phyloP scores from a whole-genome alignment of 495 filamentous ascomycete species.

The Cenococcum geophilum region DNA sequence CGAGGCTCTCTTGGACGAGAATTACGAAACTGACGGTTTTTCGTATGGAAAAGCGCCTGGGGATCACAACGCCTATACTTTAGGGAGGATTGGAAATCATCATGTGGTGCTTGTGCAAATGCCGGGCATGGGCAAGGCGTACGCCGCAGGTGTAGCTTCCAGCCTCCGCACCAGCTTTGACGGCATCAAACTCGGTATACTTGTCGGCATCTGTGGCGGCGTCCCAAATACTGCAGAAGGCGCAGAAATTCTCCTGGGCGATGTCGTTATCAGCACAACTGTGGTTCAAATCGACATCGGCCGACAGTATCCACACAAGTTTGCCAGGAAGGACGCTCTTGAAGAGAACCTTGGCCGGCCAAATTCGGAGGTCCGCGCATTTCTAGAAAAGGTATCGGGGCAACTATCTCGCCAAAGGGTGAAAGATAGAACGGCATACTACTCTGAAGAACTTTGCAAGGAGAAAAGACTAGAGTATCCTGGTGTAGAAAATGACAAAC shows the following conservation, averaged over 20 bases:
- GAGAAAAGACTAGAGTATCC: slow-evolving; percentile 3
- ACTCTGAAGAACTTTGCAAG: not conserved
- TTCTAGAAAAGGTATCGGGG: not conserved
- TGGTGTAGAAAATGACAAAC: slow-evolving; percentile 1
- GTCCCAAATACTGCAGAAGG: slow-evolving; percentile 19
- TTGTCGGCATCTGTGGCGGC: slow-evolving; percentile 19
- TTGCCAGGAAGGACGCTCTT: not conserved
- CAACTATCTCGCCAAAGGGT: not conserved
- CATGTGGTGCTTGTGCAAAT: not conserved
- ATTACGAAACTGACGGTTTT: not conserved
- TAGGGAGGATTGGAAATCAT: not conserved
- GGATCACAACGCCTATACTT: not conserved
- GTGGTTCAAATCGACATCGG: slow-evolving; percentile 14
- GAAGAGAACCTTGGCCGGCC: not conserved
- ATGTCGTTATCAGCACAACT: slow-evolving; percentile 14
- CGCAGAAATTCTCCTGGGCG: slow-evolving; percentile 15
- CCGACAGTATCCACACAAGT: slow-evolving; percentile 1
- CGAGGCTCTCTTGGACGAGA: slow-evolving; percentile 29
- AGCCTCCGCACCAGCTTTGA: not conserved
- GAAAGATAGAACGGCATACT: not conserved
- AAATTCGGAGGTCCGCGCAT: not conserved
- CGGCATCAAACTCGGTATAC: not conserved
- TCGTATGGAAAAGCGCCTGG: not conserved
- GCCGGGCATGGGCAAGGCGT: not conserved
- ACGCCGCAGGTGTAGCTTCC: not conserved